Conservation (phyloP, 139 green algal genomes). For the Spirogloea muscicola region DNA sequence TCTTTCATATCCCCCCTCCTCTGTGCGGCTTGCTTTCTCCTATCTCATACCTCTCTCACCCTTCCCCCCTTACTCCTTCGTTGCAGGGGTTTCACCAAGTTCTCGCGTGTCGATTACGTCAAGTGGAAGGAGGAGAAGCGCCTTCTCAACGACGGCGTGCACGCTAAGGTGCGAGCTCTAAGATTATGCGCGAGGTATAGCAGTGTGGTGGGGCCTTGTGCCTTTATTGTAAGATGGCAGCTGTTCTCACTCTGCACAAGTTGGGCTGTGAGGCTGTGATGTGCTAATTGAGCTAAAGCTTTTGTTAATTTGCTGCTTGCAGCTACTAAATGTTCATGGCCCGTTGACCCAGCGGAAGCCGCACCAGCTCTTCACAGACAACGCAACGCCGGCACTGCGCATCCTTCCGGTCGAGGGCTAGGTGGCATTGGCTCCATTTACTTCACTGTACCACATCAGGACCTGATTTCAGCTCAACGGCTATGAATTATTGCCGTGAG, state of each 20-base stretch:
- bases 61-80: too few relatives aligned
- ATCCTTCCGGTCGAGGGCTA: too few relatives aligned
- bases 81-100: slow-evolving; percentile 90
- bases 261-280: not conserved
- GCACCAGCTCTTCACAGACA: slow-evolving; percentile 3
- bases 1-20: too few relatives aligned
- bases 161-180: slow-evolving; percentile 58
- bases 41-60: too few relatives aligned
- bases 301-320: not conserved
- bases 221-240: not conserved
- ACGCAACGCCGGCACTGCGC: too few relatives aligned
- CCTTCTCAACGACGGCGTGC: slow-evolving; percentile 78
- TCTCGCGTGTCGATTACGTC: slow-evolving; percentile 81
- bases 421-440: too few relatives aligned
- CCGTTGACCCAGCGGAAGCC: slow-evolving; percentile 16
- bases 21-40: too few relatives aligned
- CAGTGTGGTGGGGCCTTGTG: not conserved
- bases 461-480: too few relatives aligned
- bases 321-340: slow-evolving; percentile 9
- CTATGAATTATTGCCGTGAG: too few relatives aligned
- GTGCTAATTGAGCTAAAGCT: not conserved
- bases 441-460: too few relatives aligned
- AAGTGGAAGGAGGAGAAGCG: slow-evolving; percentile 89
- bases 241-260: not conserved
- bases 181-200: not conserved